Conservation (phyloP, 768 basidiomycete genomes). For the Hygrophoropsis aurantiaca region DNA sequence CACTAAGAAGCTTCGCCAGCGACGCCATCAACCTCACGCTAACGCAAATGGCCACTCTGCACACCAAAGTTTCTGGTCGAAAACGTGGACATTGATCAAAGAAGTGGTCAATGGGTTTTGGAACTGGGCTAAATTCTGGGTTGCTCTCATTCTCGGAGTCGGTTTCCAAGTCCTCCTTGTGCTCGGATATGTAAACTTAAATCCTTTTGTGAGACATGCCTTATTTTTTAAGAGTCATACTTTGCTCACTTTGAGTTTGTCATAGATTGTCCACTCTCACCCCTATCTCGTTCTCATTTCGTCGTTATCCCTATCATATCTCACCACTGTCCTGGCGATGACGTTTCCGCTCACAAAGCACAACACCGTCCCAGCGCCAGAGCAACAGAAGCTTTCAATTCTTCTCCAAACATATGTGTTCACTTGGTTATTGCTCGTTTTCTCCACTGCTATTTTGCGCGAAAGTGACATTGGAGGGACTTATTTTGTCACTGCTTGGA, state of each 20-base stretch:
- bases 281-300: conserved; percentile 52
- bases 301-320: conserved; percentile 48
- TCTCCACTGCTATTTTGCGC: conserved; percentile 46
- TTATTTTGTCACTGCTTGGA: conserved; percentile 60
- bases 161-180: conserved; percentile 50
- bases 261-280: conserved; percentile 60
- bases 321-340: conserved; percentile 44
- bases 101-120: conserved; percentile 34
- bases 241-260: conserved; percentile 5
- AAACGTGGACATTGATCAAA: conserved; percentile 24
- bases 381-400: conserved; percentile 50
- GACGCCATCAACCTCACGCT: not conserved
- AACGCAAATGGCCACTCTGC: conserved; percentile 3
- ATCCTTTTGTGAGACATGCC: conserved; percentile 54
- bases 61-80: conserved; percentile 8
- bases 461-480: conserved; percentile 46
- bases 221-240: not conserved
- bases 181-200: conserved; percentile 50
- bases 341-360: conserved; percentile 32
- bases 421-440: conserved; percentile 58
- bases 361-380: conserved; percentile 20
- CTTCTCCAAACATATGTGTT: conserved; percentile 55
- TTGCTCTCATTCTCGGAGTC: conserved; percentile 47
- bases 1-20: conserved; percentile 16
- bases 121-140: conserved; percentile 63